These are phyloP conservation scores for Xerocomellus dryophilus DNA, from an alignment of 768 basidiomycete species.

Conservation along the genomic window DNA sequence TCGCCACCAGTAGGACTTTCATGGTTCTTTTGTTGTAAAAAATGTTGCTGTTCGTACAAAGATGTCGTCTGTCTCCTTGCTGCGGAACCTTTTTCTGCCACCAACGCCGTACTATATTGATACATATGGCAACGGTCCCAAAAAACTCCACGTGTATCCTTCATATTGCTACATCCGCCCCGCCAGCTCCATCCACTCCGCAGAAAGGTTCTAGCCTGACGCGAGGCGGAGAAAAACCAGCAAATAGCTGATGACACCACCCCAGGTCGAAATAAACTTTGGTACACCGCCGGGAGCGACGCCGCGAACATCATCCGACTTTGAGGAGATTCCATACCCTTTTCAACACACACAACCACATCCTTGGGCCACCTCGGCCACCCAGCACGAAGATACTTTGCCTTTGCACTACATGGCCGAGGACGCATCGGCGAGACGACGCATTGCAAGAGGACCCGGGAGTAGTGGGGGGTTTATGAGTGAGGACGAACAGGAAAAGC, in stretches of 20 bases:
- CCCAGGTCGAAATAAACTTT: slow-evolving; percentile 70
- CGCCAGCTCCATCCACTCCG: background rate
- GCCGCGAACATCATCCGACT: slow-evolving; percentile 58
- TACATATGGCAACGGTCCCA: background rate
- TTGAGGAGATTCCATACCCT: slow-evolving; percentile 68
- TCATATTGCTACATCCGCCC: background rate
- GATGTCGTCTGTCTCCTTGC: slow-evolving; percentile 13
- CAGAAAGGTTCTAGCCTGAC: slow-evolving; percentile 4
- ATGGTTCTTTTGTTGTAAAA: slow-evolving; percentile 3
- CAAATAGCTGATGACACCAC: slow-evolving; percentile 51
- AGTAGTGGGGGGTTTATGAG: slow-evolving; percentile 31
- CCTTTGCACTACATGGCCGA: slow-evolving; percentile 54
- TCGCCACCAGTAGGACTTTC: slow-evolving; percentile 37
- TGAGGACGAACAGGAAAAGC: slow-evolving; percentile 26
- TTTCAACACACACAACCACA: slow-evolving; percentile 30
- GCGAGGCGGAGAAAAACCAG: slow-evolving; percentile 9
- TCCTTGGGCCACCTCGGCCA: slow-evolving; percentile 26
- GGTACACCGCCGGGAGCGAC: slow-evolving; percentile 52
- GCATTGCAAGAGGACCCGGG: slow-evolving; percentile 39
- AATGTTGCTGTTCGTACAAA: slow-evolving; percentile 17
- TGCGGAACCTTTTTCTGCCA: background rate
- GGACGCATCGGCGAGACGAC: slow-evolving; percentile 46
- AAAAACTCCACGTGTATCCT: slow-evolving; percentile 12
- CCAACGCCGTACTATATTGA: background rate
- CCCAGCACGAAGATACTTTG: slow-evolving; percentile 39